Conservation (phyloP, 306 rosid genomes). For the Cucurbita pepo region DNA sequence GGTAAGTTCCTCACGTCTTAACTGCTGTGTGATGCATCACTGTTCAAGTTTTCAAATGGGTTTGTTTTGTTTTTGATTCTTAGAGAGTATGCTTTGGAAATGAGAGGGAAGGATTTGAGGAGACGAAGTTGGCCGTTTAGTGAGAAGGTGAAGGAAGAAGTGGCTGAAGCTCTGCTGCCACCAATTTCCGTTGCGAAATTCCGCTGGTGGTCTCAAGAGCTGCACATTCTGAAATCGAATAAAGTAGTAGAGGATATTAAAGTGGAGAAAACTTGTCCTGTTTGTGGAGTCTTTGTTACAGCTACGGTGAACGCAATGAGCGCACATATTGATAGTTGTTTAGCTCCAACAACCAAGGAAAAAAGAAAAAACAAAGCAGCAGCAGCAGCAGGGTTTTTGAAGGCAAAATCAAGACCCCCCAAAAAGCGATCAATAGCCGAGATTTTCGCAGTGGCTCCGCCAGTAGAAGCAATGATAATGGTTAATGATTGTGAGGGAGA, state of each 20-base stretch:
- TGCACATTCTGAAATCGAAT: slow-evolving; percentile 31
- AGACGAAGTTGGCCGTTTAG: slow-evolving; percentile 61
- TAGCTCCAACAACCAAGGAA: slow-evolving; percentile 27
- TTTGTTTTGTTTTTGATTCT: slow-evolving; percentile 1
- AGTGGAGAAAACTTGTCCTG: slow-evolving; percentile 51
- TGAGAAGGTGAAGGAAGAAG: slow-evolving; percentile 8
- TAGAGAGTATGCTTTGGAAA: slow-evolving; percentile 65
- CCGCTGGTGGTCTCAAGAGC: slow-evolving; percentile 55
- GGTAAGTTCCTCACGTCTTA: slow-evolving; percentile 19
- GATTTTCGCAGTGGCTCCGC: slow-evolving; percentile 75
- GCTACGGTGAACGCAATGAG: slow-evolving; percentile 45
- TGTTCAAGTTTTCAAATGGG: neutral
- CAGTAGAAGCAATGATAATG: slow-evolving; percentile 20
- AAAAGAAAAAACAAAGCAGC: slow-evolving; percentile 17
- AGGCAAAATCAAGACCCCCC: slow-evolving; percentile 36
- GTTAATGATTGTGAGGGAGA: slow-evolving; percentile 7
- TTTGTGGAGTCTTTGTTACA: slow-evolving; percentile 41
- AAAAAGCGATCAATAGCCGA: slow-evolving; percentile 85
- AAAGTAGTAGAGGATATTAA: slow-evolving; percentile 16
- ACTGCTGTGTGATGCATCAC: neutral
- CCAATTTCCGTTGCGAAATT: slow-evolving; percentile 54
- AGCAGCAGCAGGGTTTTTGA: slow-evolving; percentile 3
- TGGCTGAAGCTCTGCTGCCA: slow-evolving; percentile 41
- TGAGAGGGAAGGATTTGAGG: slow-evolving; percentile 49
- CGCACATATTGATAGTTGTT: slow-evolving; percentile 51